Evolutionary conservation across 768 basidiomycete species (phyloP).

Genomic region (Guyanaporus albipodus): DNA sequence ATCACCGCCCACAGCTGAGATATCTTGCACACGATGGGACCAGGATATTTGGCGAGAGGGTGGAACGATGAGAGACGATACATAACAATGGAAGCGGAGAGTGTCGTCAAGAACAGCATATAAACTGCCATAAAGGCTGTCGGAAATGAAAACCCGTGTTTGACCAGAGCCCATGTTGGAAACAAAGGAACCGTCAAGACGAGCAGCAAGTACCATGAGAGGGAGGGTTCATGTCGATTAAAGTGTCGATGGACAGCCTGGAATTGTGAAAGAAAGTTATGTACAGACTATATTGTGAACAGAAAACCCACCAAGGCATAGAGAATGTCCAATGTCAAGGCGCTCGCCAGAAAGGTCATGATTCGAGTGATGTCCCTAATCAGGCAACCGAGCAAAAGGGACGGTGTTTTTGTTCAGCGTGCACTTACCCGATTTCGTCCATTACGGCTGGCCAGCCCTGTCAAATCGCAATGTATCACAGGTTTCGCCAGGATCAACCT

Average conservation of each 20-base stretch:
- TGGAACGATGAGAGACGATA: conserved; percentile 40
- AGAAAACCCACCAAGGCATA: conserved; percentile 16
- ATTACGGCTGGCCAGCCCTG: too few species aligned
- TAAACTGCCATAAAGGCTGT: conserved; percentile 12
- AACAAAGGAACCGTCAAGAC: conserved; percentile 11
- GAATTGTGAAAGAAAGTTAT: not conserved
- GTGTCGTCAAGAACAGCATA: conserved; percentile 14
- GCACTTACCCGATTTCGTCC: too few species aligned
- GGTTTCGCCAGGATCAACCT: too few species aligned
- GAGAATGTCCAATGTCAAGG: conserved; percentile 13
- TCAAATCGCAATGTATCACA: too few species aligned
- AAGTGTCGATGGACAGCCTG: conserved; percentile 16
- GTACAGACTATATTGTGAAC: not conserved
- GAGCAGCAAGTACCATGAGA: conserved; percentile 14
- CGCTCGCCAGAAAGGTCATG: conserved; percentile 4
- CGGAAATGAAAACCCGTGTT: conserved; percentile 3
- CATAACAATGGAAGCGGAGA: conserved; percentile 26
- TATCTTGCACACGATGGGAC: conserved; percentile 29
- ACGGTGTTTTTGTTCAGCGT: too few species aligned
- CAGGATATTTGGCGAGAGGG: conserved; percentile 37
- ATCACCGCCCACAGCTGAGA: conserved; percentile 30
- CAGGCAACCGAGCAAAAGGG: too few species aligned
- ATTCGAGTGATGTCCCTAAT: too few species aligned
- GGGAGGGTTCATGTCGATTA: conserved; percentile 16
- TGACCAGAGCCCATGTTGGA: conserved; percentile 9